Base-by-base conservation (phyloP, 345 rosid genomes). In the Cardamine chenopodiifolia region DNA sequence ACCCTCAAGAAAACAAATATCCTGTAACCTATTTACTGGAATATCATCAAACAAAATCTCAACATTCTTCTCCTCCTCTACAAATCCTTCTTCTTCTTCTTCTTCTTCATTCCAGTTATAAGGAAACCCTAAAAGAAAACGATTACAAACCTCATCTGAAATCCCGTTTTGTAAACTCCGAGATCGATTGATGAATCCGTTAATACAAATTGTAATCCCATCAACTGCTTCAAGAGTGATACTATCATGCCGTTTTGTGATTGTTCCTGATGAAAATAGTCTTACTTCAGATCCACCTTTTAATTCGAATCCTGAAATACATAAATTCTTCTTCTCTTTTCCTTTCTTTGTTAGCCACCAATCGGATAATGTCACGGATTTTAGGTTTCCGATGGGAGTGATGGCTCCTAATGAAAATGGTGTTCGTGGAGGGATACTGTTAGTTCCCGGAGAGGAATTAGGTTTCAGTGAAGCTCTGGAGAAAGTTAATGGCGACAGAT, bases 281-380 rank as follows among this genome's bases (percentile, higher is more conserved):
- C 80, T 57, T 3, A 48, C 56, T 57, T 22, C 62, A 20, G 47
- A 57, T 29, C 71, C 80, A 15, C 35, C 45, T 62, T 70, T 26
- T 9, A 52, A 44, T 70, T 77, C 80, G 48, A 71, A 65, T 2
- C 80, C 80, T 56, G 54, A 2, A 20, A 77, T 58, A 10, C 66
- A 4, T 2, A 77, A 20, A 63, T 0, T 34, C 11, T 62, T 68
- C 59, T 39, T 70, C 31, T 45, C 48, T 0, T 75, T 50, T 9
- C 54, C 18, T 9, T 45, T 76, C 58, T 47, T 76, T 17, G 44
- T 66, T 3, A 77, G 61, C 76, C 80, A 77, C 80, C 80, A 77
- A 5, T 77, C 62, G 4, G 66, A 55, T 26, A 77, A 70, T 2
- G 63, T 18, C 2, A 77, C 35, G 0, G 61, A 19, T 20, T 70